These are phyloP conservation scores for Candida xiaguanensis DNA, from an alignment of 805 yeast species.

Conservation along the genomic window DNA sequence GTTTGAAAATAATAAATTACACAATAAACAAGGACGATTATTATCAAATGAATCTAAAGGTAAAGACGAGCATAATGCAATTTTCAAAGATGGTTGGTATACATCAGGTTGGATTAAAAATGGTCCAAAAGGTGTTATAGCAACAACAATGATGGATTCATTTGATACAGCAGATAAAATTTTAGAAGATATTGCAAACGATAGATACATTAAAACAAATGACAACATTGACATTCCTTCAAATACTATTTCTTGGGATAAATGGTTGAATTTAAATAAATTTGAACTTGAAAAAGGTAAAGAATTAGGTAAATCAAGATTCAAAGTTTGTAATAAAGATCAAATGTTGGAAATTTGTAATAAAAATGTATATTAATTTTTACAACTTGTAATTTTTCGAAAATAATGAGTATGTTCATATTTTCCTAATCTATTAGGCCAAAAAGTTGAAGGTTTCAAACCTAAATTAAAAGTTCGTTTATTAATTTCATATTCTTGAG, in stretches of 20 bases:
- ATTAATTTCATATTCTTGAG: neutral
- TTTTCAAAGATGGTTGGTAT: conserved; percentile 52
- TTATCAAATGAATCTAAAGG: conserved; percentile 13
- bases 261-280: conserved; percentile 59
- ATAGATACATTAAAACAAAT: conserved; percentile 21
- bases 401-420: conserved; percentile 32
- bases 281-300: conserved; percentile 51
- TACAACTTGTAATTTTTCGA: conserved; percentile 28
- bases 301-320: conserved; percentile 48
- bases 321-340: conserved; percentile 47
- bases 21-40: conserved; percentile 34
- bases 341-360: conserved; percentile 46
- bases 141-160: conserved; percentile 83
- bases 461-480: neutral
- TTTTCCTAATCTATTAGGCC: conserved; percentile 21
- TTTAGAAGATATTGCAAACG: conserved; percentile 48
- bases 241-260: conserved; percentile 52
- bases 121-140: conserved; percentile 88
- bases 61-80: conserved; percentile 15
- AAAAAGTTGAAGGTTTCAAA: conserved; percentile 13
- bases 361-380: conserved; percentile 11
- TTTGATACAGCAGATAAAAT: conserved; percentile 69
- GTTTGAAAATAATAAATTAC: conserved; percentile 27
- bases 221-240: conserved; percentile 10
- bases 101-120: conserved; percentile 88